A percentile compares a stretch with the other conserved stretches of the same genome.
Conservation (phyloP, 257 asterid species). For the Solanum tarapatanum region DNA sequence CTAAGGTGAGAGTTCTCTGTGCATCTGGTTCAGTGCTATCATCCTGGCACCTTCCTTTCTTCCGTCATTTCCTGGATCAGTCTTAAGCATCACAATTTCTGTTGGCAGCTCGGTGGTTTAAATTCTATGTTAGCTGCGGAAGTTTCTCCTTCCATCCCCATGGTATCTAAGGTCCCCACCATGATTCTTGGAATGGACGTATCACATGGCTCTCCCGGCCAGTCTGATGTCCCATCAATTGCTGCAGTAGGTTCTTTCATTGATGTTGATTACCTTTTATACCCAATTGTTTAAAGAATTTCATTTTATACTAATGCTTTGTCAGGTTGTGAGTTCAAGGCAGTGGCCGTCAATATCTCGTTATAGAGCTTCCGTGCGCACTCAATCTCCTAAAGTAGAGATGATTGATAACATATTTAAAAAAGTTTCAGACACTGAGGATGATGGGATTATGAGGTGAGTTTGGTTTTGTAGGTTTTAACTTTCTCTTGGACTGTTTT, state of each 20-base stretch:
- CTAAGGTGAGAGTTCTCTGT: constrained; percentile 41
- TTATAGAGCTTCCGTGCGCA: constrained; percentile 80
- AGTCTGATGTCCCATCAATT: constrained; percentile 84
- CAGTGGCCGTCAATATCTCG: constrained; percentile 88
- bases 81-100: background rate
- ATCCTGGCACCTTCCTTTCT: background rate
- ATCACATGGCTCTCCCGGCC: constrained; percentile 96
- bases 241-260: constrained; percentile 53
- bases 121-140: constrained; percentile 68
- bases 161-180: constrained; percentile 70
- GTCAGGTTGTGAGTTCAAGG: constrained; percentile 89
- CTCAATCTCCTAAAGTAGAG: constrained; percentile 80
- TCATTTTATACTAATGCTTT: background rate
- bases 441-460: constrained; percentile 81
- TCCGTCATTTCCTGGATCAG: too few species aligned
- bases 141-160: constrained; percentile 41
- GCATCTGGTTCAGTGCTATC: background rate
- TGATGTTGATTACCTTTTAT: background rate
- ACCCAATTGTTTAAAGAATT: background rate
- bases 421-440: constrained; percentile 59
- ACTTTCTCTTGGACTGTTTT: background rate
- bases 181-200: constrained; percentile 93
- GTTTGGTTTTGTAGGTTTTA: background rate
- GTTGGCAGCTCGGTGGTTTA: constrained; percentile 74
- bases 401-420: constrained; percentile 78